A percentile compares a stretch with the other conserved stretches of the same genome.
Conservation (phyloP, 2,329 filamentous ascomycete species). For the Nothopassalora personata region DNA sequence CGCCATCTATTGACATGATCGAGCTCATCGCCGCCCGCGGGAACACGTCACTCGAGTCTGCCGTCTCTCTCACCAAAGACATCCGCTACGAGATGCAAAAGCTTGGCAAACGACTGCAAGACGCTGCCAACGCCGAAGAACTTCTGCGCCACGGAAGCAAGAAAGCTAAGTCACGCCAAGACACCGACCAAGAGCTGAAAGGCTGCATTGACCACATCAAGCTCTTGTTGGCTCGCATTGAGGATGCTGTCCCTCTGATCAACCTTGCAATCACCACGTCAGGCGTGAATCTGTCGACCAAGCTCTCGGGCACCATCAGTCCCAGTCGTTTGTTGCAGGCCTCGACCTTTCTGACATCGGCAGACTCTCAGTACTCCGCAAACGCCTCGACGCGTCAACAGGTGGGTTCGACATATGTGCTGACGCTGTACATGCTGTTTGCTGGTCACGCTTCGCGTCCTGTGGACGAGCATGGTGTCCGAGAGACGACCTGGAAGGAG, state of each 20-base stretch:
- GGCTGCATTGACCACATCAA: slow-evolving; percentile 71
- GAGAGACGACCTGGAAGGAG: slow-evolving; percentile 85
- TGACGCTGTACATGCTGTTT: slow-evolving; percentile 95
- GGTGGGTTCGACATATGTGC: slow-evolving; percentile 77
- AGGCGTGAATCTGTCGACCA: slow-evolving; percentile 77
- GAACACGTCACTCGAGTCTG: slow-evolving; percentile 79
- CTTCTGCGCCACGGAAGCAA: slow-evolving; percentile 40
- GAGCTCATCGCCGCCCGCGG: slow-evolving; percentile 76
- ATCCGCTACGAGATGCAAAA: slow-evolving; percentile 77
- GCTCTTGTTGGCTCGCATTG: slow-evolving; percentile 68
- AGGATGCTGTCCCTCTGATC: slow-evolving; percentile 84
- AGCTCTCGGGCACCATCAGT: slow-evolving; percentile 74
- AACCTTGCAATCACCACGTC: slow-evolving; percentile 93
- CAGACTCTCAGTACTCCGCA: slow-evolving; percentile 74
- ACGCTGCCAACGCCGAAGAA: slow-evolving; percentile 62
- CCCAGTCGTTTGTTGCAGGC: slow-evolving; percentile 87
- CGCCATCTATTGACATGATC: slow-evolving; percentile 85
- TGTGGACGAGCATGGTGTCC: slow-evolving; percentile 51
- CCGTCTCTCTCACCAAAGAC: slow-evolving; percentile 73
- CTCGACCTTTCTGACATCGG: slow-evolving; percentile 81
- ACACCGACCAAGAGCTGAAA: slow-evolving; percentile 60
- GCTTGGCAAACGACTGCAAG: slow-evolving; percentile 68
- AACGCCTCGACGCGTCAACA: slow-evolving; percentile 62
- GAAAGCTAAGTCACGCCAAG: slow-evolving; percentile 47
- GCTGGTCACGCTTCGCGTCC: slow-evolving; percentile 63